phyloP scores from a whole-genome alignment of 352 stramenopile genomes.

The Aphanomyces astaci region DNA sequence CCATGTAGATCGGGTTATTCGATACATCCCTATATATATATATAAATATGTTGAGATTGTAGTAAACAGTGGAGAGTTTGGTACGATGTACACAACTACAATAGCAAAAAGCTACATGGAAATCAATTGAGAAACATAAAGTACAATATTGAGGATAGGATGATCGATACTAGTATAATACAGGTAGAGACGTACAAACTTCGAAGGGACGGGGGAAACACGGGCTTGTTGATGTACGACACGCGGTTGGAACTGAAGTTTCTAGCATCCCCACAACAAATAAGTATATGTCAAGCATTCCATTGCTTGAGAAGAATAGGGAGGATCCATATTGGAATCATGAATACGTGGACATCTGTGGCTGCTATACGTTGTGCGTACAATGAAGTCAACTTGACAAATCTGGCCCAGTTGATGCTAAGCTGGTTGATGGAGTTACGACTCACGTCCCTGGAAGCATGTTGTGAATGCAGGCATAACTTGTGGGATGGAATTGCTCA shows the following conservation, averaged over 20 bases:
- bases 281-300: neutral
- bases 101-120: too few relatives aligned
- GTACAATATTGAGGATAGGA: too few relatives aligned
- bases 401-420: neutral
- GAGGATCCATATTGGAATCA: neutral
- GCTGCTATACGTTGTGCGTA: neutral
- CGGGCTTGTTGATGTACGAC: neutral
- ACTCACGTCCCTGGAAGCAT: neutral
- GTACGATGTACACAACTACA: too few relatives aligned
- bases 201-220: neutral
- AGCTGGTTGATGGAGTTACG: neutral
- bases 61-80: too few relatives aligned
- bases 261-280: neutral
- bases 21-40: neutral
- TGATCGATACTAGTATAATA: too few relatives aligned
- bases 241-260: neutral
- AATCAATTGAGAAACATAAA: too few relatives aligned
- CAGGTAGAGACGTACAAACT: neutral
- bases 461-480: too few relatives aligned
- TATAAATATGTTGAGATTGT: too few relatives aligned
- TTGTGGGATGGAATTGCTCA: too few relatives aligned
- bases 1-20: neutral
- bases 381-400: neutral
- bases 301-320: neutral
- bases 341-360: neutral